A percentile compares a stretch with the other conserved stretches of the same genome.
These are phyloP conservation scores for Clavispora fructus DNA, from an alignment of 805 yeast species.

Conservation along the genomic window DNA sequence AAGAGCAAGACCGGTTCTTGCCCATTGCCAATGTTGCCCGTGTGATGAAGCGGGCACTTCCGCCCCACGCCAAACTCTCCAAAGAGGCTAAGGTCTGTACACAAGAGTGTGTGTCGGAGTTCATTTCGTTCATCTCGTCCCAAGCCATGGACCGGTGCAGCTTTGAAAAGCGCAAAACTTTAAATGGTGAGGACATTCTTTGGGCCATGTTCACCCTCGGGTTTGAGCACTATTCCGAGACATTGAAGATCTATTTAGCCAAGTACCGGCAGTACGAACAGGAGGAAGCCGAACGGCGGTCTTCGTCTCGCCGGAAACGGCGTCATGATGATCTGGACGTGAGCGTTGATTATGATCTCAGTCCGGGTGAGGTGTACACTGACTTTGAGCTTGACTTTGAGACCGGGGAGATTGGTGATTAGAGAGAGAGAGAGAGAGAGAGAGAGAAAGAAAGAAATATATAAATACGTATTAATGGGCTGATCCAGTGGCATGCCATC, in stretches of 20 bases:
- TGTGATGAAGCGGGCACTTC: constrained; percentile 70
- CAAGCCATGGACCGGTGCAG: constrained; percentile 61
- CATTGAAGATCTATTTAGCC: constrained; percentile 61
- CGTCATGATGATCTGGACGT: neutral
- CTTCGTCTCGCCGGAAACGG: neutral
- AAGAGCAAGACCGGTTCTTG: constrained; percentile 39
- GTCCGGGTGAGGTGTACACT: neutral
- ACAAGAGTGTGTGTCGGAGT: constrained; percentile 67
- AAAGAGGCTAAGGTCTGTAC: constrained; percentile 77
- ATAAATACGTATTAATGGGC: too few relatives aligned
- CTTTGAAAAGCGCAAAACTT: constrained; percentile 63
- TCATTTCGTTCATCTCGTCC: constrained; percentile 62
- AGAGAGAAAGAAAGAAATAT: too few relatives aligned
- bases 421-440: too few relatives aligned
- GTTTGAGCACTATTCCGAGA: constrained; percentile 66
- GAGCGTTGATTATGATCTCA: neutral
- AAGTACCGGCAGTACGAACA: constrained; percentile 48
- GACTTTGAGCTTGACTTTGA: neutral
- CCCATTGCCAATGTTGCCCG: constrained; percentile 55
- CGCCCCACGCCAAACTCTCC: constrained; percentile 68
- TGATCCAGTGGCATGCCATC: too few relatives aligned
- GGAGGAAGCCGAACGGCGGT: constrained; percentile 3
- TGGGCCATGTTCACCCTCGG: constrained; percentile 62
- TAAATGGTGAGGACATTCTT: constrained; percentile 64
- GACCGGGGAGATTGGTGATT: neutral